Evolutionary conservation across 495 filamentous ascomycete species (phyloP).

Genomic region (Aspergillus baeticus): DNA sequence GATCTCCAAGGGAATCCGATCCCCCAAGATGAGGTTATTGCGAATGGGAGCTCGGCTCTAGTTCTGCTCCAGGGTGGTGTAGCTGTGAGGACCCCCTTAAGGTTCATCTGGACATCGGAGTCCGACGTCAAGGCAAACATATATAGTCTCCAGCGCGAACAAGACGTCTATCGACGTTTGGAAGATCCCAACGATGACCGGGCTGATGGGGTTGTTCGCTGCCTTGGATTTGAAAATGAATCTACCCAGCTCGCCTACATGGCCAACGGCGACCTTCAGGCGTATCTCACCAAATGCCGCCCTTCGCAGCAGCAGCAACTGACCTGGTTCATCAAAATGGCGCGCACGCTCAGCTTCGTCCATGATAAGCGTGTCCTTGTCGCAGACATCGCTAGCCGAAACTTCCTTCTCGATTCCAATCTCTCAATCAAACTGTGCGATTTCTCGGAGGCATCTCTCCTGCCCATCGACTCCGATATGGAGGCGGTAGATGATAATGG

Average conservation of each 20-base stretch:
- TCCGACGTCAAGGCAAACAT: constrained; percentile 19
- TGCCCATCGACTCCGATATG: constrained; percentile 19
- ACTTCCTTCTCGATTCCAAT: constrained; percentile 26
- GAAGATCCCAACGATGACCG: background rate
- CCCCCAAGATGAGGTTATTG: constrained; percentile 4
- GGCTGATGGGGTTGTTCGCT: constrained; percentile 20
- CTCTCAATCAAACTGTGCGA: constrained; percentile 26
- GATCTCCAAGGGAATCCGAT: too few species aligned
- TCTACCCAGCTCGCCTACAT: constrained; percentile 15
- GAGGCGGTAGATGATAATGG: constrained; percentile 22
- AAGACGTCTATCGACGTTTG: constrained; percentile 20
- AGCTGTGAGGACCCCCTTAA: constrained; percentile 19
- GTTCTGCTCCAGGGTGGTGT: constrained; percentile 13
- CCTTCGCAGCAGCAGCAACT: constrained; percentile 19
- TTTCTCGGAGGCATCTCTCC: constrained; percentile 21
- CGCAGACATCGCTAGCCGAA: constrained; percentile 27
- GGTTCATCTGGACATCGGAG: constrained; percentile 12
- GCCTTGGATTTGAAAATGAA: constrained; percentile 9
- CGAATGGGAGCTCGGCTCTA: constrained; percentile 12
- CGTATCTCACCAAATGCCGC: constrained; percentile 15
- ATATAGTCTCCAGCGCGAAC: constrained; percentile 19
- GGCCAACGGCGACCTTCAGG: constrained; percentile 24
- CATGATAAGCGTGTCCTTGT: constrained; percentile 23
- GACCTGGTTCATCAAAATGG: constrained; percentile 26
- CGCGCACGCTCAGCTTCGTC: constrained; percentile 19